A percentile compares a stretch with the other conserved stretches of the same genome.
Evolutionary conservation across 257 asterid genomes (phyloP).

Genomic region (Solanum verrucosum): DNA sequence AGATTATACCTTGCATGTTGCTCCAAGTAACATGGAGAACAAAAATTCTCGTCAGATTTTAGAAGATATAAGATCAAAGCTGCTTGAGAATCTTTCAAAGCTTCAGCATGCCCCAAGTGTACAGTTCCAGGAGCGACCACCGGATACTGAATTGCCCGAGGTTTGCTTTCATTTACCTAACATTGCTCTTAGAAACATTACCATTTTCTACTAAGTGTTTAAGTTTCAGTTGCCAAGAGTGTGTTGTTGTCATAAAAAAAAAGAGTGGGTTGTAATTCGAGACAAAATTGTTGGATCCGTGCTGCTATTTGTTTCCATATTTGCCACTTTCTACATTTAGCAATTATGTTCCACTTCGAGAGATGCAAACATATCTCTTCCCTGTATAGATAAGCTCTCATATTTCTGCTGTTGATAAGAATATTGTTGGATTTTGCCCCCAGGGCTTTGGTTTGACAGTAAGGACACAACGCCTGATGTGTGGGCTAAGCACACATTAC

Average conservation of each 20-base stretch:
- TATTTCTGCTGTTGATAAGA: not conserved
- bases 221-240: not conserved
- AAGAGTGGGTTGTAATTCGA: not conserved
- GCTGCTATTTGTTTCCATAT: not conserved
- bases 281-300: not conserved
- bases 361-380: not conserved
- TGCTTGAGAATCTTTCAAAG: constrained; percentile 42
- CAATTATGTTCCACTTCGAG: not conserved
- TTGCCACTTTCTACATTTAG: not conserved
- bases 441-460: not conserved
- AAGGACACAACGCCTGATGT: not conserved
- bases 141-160: constrained; percentile 45
- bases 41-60: constrained; percentile 35
- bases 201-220: not conserved
- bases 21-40: constrained; percentile 57
- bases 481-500: not conserved
- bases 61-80: constrained; percentile 33
- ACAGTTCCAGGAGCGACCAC: constrained; percentile 50
- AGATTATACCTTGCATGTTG: constrained; percentile 36
- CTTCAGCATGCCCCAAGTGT: constrained; percentile 59
- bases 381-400: not conserved
- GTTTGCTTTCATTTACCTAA: constrained; percentile 9
- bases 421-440: not conserved
- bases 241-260: not conserved
- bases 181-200: not conserved